A percentile compares a stretch with the other conserved stretches of the same genome.
phyloP scores from a whole-genome alignment of 2,329 filamentous ascomycete genomes.

The Teratosphaeriaceae sp. region DNA sequence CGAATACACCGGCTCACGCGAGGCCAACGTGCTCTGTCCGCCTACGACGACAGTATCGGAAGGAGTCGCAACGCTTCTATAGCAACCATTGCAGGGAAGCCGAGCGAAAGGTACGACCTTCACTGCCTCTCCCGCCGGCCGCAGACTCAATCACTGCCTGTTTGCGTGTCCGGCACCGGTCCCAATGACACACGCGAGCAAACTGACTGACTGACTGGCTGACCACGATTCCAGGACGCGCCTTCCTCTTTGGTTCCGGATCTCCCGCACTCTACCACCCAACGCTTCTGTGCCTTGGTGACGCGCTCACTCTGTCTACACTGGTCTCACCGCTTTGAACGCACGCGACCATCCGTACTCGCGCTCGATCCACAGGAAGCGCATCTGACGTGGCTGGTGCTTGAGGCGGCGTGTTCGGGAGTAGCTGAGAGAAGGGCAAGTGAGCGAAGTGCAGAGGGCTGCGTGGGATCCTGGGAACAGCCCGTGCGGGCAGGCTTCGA shows the following conservation, averaged over 20 bases:
- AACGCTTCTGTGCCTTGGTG: neutral
- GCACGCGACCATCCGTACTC: too few relatives aligned
- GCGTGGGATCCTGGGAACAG: slow-evolving; percentile 3
- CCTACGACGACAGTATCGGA: too few relatives aligned
- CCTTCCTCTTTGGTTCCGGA: neutral
- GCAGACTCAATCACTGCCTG: neutral
- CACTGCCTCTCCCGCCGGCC: neutral
- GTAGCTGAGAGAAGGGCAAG: neutral
- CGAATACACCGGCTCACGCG: too few relatives aligned
- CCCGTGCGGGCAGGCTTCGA: slow-evolving; percentile 13
- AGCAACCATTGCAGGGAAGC: neutral
- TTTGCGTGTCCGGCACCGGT: neutral
- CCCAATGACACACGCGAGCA: neutral
- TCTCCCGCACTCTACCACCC: neutral
- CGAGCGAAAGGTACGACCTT: neutral
- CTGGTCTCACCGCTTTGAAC: neutral
- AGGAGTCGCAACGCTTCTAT: neutral
- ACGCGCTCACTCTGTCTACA: neutral
- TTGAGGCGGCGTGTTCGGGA: neutral
- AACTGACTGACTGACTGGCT: neutral
- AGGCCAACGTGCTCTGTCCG: too few relatives aligned
- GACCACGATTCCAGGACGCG: neutral
- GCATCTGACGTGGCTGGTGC: neutral
- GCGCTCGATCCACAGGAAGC: neutral
- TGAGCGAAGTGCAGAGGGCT: neutral